These are phyloP conservation scores for Epichloe glyceriae DNA, from an alignment of 2,329 filamentous ascomycete species.

Conservation along the genomic window DNA sequence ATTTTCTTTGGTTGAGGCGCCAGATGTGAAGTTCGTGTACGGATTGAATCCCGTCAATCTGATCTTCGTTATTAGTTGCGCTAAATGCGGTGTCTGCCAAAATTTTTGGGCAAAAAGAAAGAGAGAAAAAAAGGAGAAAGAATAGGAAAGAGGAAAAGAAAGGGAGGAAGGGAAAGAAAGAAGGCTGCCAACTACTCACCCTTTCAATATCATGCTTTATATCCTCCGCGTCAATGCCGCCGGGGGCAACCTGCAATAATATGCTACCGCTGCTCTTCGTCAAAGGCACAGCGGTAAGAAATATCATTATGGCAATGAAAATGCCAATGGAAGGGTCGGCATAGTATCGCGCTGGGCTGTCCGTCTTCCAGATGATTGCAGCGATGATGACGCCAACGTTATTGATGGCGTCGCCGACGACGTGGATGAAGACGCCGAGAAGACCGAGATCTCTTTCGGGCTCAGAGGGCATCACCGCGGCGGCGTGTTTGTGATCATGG, in stretches of 20 bases:
- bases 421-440: slow-evolving; percentile 56
- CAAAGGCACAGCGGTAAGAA: slow-evolving; percentile 49
- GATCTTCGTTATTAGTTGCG: not conserved
- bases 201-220: slow-evolving; percentile 57
- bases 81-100: not conserved
- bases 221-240: slow-evolving; percentile 44
- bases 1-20: slow-evolving; percentile 57
- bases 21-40: slow-evolving; percentile 65
- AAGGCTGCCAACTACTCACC: slow-evolving; percentile 20
- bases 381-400: slow-evolving; percentile 64
- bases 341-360: slow-evolving; percentile 48
- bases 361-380: slow-evolving; percentile 55
- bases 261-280: slow-evolving; percentile 50
- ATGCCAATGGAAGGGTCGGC: slow-evolving; percentile 58
- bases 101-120: not conserved
- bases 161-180: too few relatives aligned
- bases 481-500: slow-evolving; percentile 35
- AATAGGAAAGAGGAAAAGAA: too few relatives aligned
- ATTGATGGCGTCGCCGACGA: slow-evolving; percentile 61
- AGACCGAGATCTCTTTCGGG: slow-evolving; percentile 52
- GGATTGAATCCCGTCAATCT: slow-evolving; percentile 53
- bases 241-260: slow-evolving; percentile 52
- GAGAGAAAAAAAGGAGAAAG: too few relatives aligned
- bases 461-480: slow-evolving; percentile 14
- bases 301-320: slow-evolving; percentile 61